Conservation (phyloP, 176 grass and related monocot genomes). For the Zoysia japonica region DNA sequence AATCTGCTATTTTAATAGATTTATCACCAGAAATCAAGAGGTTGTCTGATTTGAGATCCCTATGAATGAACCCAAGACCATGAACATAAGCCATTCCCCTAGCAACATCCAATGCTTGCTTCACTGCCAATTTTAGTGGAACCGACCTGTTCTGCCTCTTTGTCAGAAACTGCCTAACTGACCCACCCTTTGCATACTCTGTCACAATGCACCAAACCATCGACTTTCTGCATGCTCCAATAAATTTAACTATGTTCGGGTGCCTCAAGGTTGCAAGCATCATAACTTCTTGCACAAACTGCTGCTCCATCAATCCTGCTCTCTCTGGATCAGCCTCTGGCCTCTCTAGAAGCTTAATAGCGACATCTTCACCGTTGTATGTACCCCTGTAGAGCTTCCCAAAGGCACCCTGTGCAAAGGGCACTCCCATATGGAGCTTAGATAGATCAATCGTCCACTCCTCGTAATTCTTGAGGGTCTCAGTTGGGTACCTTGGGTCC, state of each 20-base stretch:
- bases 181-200: slow-evolving; percentile 62
- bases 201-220: slow-evolving; percentile 70
- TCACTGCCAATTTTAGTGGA: slow-evolving; percentile 54
- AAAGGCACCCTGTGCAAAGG: slow-evolving; percentile 66
- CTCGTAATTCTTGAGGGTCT: slow-evolving; percentile 50
- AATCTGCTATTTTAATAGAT: slow-evolving; percentile 62
- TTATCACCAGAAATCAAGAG: slow-evolving; percentile 55
- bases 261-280: slow-evolving; percentile 69
- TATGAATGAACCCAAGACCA: slow-evolving; percentile 60
- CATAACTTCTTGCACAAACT: slow-evolving; percentile 65
- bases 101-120: slow-evolving; percentile 59
- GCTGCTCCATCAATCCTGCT: slow-evolving; percentile 58
- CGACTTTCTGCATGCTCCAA: slow-evolving; percentile 60
- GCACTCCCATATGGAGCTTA: slow-evolving; percentile 54
- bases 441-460: slow-evolving; percentile 59
- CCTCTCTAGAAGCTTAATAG: slow-evolving; percentile 63
- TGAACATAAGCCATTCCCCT: slow-evolving; percentile 61
- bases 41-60: slow-evolving; percentile 64
- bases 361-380: slow-evolving; percentile 62
- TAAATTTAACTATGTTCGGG: slow-evolving; percentile 56
- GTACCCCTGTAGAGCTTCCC: slow-evolving; percentile 64
- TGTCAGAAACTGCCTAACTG: slow-evolving; percentile 62
- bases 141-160: slow-evolving; percentile 56
- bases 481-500: slow-evolving; percentile 45
- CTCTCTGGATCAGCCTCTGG: slow-evolving; percentile 57